phyloP scores from a whole-genome alignment of 2,329 filamentous ascomycete species.

The Grosmannia serpens region DNA sequence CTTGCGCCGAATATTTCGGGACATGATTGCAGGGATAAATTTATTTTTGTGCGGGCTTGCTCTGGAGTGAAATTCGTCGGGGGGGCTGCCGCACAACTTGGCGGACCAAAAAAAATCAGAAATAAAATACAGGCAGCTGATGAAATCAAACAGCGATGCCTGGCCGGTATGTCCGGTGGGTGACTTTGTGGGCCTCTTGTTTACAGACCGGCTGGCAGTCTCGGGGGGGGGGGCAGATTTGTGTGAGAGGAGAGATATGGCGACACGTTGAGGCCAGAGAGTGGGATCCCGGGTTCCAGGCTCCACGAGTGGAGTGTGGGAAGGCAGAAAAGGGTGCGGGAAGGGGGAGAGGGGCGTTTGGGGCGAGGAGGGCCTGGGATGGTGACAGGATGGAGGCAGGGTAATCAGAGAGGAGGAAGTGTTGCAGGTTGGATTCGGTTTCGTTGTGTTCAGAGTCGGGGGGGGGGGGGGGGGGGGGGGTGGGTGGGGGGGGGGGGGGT shows the following conservation, averaged over 20 bases:
- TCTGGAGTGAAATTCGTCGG: not conserved
- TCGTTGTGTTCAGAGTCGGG: constrained; percentile 24
- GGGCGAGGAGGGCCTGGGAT: not conserved
- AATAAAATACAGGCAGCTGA: constrained; percentile 9
- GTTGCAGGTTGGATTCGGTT: not conserved
- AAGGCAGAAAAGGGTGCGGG: not conserved
- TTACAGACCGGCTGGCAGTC: not conserved
- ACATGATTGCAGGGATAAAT: constrained; percentile 29
- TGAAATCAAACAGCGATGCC: not conserved
- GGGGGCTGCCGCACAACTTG: constrained; percentile 18
- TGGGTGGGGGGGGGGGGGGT: too few relatives aligned
- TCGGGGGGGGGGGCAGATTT: not conserved
- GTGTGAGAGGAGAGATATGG: not conserved
- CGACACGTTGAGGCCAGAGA: not conserved
- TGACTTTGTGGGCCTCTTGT: not conserved
- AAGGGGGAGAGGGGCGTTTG: not conserved
- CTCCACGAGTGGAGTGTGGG: not conserved
- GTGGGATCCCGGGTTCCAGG: not conserved
- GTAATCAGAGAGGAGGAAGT: too few relatives aligned
- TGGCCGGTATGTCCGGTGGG: not conserved
- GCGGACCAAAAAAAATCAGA: constrained; percentile 18
- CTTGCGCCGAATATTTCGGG: constrained; percentile 41
- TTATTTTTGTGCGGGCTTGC: not conserved
- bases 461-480: too few relatives aligned
- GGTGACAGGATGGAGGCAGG: not conserved